Evolutionary conservation across 179 eudicot genomes (phyloP).

Genomic region (Dionaea muscipula): DNA sequence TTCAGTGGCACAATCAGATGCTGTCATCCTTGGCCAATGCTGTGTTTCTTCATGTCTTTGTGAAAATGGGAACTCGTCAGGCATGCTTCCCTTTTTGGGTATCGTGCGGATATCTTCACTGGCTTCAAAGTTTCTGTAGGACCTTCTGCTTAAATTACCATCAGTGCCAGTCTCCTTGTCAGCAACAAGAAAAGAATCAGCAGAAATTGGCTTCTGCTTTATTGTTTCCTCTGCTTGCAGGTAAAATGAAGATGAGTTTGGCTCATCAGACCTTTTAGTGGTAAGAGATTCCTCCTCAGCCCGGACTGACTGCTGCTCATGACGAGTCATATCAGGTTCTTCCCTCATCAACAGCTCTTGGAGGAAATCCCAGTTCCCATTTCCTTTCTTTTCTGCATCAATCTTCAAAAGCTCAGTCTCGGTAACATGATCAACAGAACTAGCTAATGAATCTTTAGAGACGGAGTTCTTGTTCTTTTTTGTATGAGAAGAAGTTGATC

Average conservation of each 20-base stretch:
- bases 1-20: slow-evolving; percentile 25
- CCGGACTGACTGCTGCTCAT: slow-evolving; percentile 17
- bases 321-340: slow-evolving; percentile 23
- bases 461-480: slow-evolving; percentile 25
- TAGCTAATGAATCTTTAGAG: slow-evolving; percentile 13
- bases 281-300: slow-evolving; percentile 22
- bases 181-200: slow-evolving; percentile 37
- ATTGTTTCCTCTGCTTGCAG: slow-evolving; percentile 17
- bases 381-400: slow-evolving; percentile 27
- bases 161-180: slow-evolving; percentile 26
- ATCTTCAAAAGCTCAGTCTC: slow-evolving; percentile 15
- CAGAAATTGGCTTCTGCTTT: slow-evolving; percentile 23
- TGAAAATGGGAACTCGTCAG: slow-evolving; percentile 43
- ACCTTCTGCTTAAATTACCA: slow-evolving; percentile 5
- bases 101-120: slow-evolving; percentile 23
- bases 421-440: slow-evolving; percentile 15
- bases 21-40: slow-evolving; percentile 15
- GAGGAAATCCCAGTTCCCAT: slow-evolving; percentile 58
- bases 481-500: slow-evolving; percentile 29
- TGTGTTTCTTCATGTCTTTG: slow-evolving; percentile 30
- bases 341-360: slow-evolving; percentile 62
- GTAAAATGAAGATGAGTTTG: slow-evolving; percentile 21
- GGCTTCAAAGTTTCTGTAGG: slow-evolving; percentile 25
- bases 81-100: slow-evolving; percentile 21
- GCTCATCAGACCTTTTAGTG: slow-evolving; percentile 21